phyloP scores from a whole-genome alignment of 345 rosid genomes.

The Sisymbrium irio region DNA sequence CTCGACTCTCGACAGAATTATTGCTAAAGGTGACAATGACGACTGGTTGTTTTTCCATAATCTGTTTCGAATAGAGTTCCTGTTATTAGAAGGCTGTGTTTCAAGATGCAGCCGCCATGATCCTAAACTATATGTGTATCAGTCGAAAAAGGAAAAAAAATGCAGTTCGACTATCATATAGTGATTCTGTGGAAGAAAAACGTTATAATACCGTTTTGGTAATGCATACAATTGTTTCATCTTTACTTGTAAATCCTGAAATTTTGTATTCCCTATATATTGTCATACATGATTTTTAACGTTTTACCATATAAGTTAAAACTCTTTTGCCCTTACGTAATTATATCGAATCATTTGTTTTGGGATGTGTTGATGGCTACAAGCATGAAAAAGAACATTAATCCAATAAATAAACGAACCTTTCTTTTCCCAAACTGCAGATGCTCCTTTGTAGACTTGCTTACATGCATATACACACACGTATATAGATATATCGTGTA shows the following conservation, averaged over 20 bases:
- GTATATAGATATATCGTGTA: neutral
- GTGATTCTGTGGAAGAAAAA: neutral
- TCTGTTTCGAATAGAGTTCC: neutral
- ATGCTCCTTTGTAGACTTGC: conserved; percentile 14
- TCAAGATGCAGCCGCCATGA: neutral
- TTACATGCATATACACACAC: neutral
- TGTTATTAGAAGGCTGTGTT: neutral
- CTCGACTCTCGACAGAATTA: conserved; percentile 11
- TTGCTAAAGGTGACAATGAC: neutral
- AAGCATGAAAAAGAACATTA: conserved; percentile 21
- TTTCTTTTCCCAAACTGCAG: conserved; percentile 13
- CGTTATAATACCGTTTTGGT: neutral
- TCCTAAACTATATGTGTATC: neutral
- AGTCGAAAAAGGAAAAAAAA: neutral
- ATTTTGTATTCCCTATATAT: too few relatives aligned
- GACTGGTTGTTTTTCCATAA: neutral
- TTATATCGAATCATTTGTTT: too few relatives aligned
- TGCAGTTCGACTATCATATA: neutral
- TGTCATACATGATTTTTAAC: neutral
- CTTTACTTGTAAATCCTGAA: neutral
- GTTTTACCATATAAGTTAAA: neutral
- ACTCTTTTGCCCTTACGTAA: neutral
- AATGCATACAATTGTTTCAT: neutral
- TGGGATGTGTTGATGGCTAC: neutral
- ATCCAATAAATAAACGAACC: conserved; percentile 9